A percentile compares a stretch with the other conserved stretches of the same genome.
Conservation (phyloP, 2,329 filamentous ascomycete genomes). For the Biscogniauxia mediterranea region DNA sequence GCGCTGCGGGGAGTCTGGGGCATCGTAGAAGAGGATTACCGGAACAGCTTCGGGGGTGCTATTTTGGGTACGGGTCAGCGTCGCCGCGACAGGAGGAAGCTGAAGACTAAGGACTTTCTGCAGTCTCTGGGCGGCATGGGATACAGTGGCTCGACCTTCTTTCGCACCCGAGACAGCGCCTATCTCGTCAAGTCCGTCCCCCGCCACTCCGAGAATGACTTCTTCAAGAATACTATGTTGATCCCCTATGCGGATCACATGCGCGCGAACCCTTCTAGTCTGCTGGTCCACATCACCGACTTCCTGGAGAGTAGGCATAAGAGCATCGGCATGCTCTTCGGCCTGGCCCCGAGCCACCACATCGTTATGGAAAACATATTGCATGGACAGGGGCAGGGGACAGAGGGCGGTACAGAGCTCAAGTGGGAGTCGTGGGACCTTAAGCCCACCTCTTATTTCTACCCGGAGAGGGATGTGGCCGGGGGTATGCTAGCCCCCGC, state of each 20-base stretch:
- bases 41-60: constrained; percentile 47
- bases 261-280: constrained; percentile 54
- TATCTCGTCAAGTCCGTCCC: constrained; percentile 72
- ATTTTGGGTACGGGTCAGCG: constrained; percentile 33
- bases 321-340: constrained; percentile 59
- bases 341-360: constrained; percentile 65
- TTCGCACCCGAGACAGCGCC: constrained; percentile 62
- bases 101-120: constrained; percentile 38
- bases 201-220: constrained; percentile 66
- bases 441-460: constrained; percentile 74
- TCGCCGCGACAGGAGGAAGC: constrained; percentile 34
- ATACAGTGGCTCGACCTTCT: constrained; percentile 75
- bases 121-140: constrained; percentile 66
- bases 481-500: constrained; percentile 62
- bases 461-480: constrained; percentile 69
- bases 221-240: constrained; percentile 67
- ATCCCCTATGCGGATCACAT: constrained; percentile 64
- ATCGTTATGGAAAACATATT: constrained; percentile 78
- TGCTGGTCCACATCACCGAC: constrained; percentile 71
- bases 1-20: constrained; percentile 42
- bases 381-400: constrained; percentile 52
- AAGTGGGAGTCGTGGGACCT: constrained; percentile 73
- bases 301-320: constrained; percentile 56
- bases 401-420: constrained; percentile 29
- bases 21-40: constrained; percentile 53